Conservation (phyloP, 768 basidiomycete genomes). For the Amanita thiersii region DNA sequence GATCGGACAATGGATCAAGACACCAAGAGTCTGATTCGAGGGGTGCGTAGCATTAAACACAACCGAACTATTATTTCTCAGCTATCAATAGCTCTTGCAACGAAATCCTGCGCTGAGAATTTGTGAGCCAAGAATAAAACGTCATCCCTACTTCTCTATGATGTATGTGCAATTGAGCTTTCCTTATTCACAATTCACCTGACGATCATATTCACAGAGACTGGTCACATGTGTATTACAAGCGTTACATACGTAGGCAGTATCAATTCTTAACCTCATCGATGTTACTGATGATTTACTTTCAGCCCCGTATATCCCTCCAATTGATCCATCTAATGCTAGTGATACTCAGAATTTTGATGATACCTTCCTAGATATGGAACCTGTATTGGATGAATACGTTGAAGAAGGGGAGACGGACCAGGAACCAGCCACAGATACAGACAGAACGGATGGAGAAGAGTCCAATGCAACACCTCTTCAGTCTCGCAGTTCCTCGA, state of each 20-base stretch:
- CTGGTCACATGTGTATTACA: slow-evolving; percentile 91
- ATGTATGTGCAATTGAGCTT: slow-evolving; percentile 45
- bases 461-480: slow-evolving; percentile 75
- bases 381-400: slow-evolving; percentile 78
- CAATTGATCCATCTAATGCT: slow-evolving; percentile 85
- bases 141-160: slow-evolving; percentile 92
- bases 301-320: slow-evolving; percentile 85
- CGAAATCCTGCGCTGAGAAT: slow-evolving; percentile 87
- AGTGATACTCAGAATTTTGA: slow-evolving; percentile 98
- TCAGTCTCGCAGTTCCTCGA: slow-evolving; percentile 71
- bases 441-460: slow-evolving; percentile 65
- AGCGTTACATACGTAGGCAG: slow-evolving; percentile 85
- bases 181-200: slow-evolving; percentile 9
- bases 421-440: slow-evolving; percentile 62
- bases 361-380: slow-evolving; percentile 94
- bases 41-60: slow-evolving; percentile 43
- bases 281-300: slow-evolving; percentile 6
- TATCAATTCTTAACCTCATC: slow-evolving; percentile 7
- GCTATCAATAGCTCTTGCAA: slow-evolving; percentile 66
- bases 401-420: slow-evolving; percentile 64
- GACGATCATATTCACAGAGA: slow-evolving; percentile 44
- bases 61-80: slow-evolving; percentile 10
- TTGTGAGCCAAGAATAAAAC: slow-evolving; percentile 89
- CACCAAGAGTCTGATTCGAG: slow-evolving; percentile 91
- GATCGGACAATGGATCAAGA: slow-evolving; percentile 91